phyloP scores from a whole-genome alignment of 2,329 filamentous ascomycete species.

The Fusarium sp. region DNA sequence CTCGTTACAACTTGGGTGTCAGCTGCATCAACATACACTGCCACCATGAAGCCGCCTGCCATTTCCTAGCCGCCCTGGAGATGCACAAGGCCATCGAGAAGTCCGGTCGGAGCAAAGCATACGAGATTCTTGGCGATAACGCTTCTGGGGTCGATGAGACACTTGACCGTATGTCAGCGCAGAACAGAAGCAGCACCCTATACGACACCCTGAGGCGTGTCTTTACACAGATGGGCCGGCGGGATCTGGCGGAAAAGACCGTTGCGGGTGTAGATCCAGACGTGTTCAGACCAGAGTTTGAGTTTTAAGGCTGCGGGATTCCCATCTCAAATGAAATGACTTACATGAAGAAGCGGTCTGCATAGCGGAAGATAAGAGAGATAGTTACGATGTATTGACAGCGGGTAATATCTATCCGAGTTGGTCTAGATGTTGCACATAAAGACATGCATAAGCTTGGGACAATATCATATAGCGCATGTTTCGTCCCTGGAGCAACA shows the following conservation, averaged over 20 bases:
- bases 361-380: background rate
- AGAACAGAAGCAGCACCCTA: slow-evolving; percentile 96
- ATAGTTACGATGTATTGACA: slow-evolving; percentile 1
- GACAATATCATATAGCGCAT: slow-evolving; percentile 5
- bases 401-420: background rate
- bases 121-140: slow-evolving; percentile 78
- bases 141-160: slow-evolving; percentile 70
- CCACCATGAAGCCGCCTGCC: slow-evolving; percentile 90
- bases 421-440: slow-evolving; percentile 18
- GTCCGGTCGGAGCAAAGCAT: slow-evolving; percentile 83
- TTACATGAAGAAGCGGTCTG: slow-evolving; percentile 13
- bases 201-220: slow-evolving; percentile 94
- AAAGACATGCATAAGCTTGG: slow-evolving; percentile 23
- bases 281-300: slow-evolving; percentile 88
- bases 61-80: slow-evolving; percentile 88
- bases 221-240: slow-evolving; percentile 94
- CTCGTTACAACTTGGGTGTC: slow-evolving; percentile 95
- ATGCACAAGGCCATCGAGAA: slow-evolving; percentile 97
- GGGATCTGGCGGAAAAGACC: slow-evolving; percentile 89
- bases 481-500: slow-evolving; percentile 13
- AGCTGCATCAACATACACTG: slow-evolving; percentile 98
- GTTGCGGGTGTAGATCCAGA: slow-evolving; percentile 91
- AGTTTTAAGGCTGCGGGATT: slow-evolving; percentile 66
- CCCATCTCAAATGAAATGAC: slow-evolving; percentile 1
- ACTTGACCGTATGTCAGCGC: slow-evolving; percentile 87